Conservation (phyloP, 75 land plant species). For the Picea sitchensis region DNA sequence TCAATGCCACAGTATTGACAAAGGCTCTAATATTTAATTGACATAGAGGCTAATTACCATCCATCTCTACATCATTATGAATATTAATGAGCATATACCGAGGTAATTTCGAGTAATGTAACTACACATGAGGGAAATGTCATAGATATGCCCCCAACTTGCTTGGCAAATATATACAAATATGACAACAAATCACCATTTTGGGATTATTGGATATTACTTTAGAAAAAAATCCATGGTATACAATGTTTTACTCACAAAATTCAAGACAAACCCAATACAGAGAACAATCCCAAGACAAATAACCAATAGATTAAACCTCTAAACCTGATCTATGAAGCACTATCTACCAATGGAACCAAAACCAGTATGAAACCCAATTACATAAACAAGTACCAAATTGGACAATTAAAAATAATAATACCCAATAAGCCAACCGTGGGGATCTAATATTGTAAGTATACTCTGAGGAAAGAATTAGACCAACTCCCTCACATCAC, state of each 20-base stretch:
- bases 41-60: no score
- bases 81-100: no score
- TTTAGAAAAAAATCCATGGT: neutral
- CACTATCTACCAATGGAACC: neutral
- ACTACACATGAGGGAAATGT: no score
- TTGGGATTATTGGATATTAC: neutral
- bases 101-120: no score
- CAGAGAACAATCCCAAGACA: neutral
- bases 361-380: neutral
- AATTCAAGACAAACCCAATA: neutral
- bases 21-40: no score
- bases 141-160: neutral
- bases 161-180: neutral
- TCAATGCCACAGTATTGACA: no score
- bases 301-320: neutral
- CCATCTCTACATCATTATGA: no score
- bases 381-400: neutral
- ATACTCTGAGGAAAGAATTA: no score
- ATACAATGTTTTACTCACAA: neutral
- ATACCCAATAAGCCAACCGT: neutral
- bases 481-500: no score
- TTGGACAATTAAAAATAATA: neutral
- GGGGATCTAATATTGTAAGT: no score
- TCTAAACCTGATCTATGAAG: no score
- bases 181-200: neutral